Conservation (phyloP, 176 grass and related monocot species). For the Saccharum spontaneum region DNA sequence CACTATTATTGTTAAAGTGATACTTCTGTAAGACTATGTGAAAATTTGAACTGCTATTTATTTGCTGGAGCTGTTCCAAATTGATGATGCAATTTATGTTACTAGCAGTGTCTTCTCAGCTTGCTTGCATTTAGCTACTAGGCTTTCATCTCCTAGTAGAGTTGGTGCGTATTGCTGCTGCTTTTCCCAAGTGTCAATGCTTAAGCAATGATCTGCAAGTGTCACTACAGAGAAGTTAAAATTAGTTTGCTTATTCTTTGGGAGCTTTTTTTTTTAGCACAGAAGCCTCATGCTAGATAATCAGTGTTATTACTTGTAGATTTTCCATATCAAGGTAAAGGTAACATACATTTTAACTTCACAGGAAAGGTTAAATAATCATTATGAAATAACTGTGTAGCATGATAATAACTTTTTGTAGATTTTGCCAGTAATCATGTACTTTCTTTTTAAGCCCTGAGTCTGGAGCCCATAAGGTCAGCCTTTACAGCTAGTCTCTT, state of each 20-base stretch:
- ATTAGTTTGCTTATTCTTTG: neutral
- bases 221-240: neutral
- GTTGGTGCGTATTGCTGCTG: neutral
- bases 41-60: neutral
- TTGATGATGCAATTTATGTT: constrained; percentile 5
- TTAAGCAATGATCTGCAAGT: constrained; percentile 8
- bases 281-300: neutral
- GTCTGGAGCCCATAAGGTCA: constrained; percentile 8
- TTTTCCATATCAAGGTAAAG: neutral
- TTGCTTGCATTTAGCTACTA: neutral
- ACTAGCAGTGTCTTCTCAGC: constrained; percentile 4
- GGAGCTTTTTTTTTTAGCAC: constrained; percentile 10
- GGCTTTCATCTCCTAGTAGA: neutral
- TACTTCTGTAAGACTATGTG: constrained; percentile 1
- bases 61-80: neutral
- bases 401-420: neutral
- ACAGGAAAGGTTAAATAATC: constrained; percentile 10
- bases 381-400: neutral
- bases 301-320: neutral
- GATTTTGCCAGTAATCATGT: neutral
- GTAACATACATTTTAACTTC: neutral
- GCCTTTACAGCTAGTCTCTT: neutral
- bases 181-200: constrained; percentile 3
- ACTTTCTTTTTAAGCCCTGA: neutral
- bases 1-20: neutral